A percentile compares a stretch with the other conserved stretches of the same genome.
Conservation (phyloP, 202 grass and related monocot genomes). For the Dendrocalamus latiflorus region DNA sequence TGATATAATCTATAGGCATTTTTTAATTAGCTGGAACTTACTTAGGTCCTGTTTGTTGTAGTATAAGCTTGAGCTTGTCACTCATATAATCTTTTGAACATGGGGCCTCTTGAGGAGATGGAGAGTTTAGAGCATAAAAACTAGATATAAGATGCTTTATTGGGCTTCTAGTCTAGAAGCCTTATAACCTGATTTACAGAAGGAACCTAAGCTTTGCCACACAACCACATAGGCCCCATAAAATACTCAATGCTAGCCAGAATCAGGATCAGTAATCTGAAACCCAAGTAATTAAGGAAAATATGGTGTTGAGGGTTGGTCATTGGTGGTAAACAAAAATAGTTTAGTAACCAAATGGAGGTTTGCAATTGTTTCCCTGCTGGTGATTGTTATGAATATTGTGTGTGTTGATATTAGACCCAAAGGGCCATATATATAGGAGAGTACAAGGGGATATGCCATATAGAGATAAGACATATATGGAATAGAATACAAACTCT, state of each 20-base stretch:
- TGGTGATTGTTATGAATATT: no score
- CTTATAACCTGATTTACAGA: neutral
- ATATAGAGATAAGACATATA: no score
- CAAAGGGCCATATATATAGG: no score
- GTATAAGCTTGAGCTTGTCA: neutral
- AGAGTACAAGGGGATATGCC: no score
- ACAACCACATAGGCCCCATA: neutral
- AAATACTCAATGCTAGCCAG: neutral
- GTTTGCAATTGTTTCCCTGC: neutral
- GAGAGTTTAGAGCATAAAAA: neutral
- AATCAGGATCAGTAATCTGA: neutral
- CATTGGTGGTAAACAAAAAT: neutral
- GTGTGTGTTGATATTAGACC: no score
- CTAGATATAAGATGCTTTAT: neutral
- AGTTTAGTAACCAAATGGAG: neutral
- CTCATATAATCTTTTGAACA: neutral
- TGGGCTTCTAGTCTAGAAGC: neutral
- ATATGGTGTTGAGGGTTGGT: neutral
- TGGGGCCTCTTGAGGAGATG: neutral
- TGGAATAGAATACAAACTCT: no score
- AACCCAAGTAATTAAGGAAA: slow-evolving; percentile 12
- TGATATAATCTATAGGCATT: neutral
- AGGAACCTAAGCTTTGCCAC: neutral
- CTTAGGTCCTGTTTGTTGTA: neutral
- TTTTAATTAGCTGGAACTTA: slow-evolving; percentile 5